phyloP scores from a whole-genome alignment of 2,329 filamentous ascomycete species.

The Fusarium tricinctum region DNA sequence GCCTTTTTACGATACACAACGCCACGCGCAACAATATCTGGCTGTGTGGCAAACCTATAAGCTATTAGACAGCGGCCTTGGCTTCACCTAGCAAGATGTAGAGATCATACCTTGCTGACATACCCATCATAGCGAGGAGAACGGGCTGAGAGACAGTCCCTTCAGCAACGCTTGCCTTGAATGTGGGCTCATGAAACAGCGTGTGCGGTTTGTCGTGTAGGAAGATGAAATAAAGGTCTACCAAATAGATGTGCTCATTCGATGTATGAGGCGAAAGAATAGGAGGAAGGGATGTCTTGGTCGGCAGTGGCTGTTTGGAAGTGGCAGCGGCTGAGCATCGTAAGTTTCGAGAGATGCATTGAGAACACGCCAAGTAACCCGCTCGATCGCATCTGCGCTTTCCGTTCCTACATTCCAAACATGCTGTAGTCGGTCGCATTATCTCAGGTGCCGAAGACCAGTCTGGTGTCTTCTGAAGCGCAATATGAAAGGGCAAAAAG shows the following conservation, averaged over 20 bases:
- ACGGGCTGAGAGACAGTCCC: slow-evolving; percentile 31
- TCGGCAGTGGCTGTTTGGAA: not conserved
- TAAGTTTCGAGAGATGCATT: slow-evolving; percentile 36
- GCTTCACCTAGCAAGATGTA: not conserved
- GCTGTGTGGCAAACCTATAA: slow-evolving; percentile 25
- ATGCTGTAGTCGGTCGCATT: slow-evolving; percentile 43
- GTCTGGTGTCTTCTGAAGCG: not conserved
- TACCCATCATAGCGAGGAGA: slow-evolving; percentile 42
- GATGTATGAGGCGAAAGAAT: not conserved
- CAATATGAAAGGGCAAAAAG: too few species aligned
- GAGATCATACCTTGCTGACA: slow-evolving; percentile 37
- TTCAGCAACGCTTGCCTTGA: slow-evolving; percentile 28
- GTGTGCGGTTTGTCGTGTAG: slow-evolving; percentile 46
- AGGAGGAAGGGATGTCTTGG: not conserved
- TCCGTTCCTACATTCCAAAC: slow-evolving; percentile 32
- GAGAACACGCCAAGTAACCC: slow-evolving; percentile 17
- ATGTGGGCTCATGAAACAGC: slow-evolving; percentile 40
- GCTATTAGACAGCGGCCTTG: not conserved
- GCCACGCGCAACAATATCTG: slow-evolving; percentile 35
- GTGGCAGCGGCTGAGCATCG: slow-evolving; percentile 14
- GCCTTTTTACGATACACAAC: slow-evolving; percentile 35
- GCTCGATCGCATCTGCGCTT: slow-evolving; percentile 42
- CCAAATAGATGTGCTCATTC: slow-evolving; percentile 26
- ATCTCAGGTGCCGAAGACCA: not conserved
- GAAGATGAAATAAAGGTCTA: slow-evolving; percentile 42